A percentile compares a stretch with the other conserved stretches of the same genome.
These are phyloP conservation scores for Cochlearia excelsa DNA, from an alignment of 345 rosid species.

Conservation along the genomic window DNA sequence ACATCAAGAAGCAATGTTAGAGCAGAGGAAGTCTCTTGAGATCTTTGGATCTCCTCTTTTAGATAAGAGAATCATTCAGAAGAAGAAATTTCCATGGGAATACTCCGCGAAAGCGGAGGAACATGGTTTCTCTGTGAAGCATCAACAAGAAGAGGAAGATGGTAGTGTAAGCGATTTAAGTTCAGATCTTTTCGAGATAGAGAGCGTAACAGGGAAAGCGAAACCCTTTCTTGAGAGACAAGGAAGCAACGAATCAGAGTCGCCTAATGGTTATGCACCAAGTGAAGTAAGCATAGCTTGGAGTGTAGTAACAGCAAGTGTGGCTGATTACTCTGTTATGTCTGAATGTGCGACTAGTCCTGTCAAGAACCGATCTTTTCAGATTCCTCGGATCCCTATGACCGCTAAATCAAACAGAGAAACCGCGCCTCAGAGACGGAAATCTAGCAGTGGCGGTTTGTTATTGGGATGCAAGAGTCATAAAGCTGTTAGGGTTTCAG, in stretches of 20 bases:
- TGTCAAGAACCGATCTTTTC: slow-evolving; percentile 34
- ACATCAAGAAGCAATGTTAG: slow-evolving; percentile 27
- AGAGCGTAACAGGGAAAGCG: slow-evolving; percentile 65
- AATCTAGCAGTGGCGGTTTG: slow-evolving; percentile 39
- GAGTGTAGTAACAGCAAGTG: slow-evolving; percentile 88
- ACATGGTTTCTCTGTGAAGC: slow-evolving; percentile 24
- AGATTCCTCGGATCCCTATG: slow-evolving; percentile 30
- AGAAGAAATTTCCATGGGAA: slow-evolving; percentile 53
- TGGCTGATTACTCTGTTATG: slow-evolving; percentile 59
- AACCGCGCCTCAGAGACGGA: slow-evolving; percentile 34
- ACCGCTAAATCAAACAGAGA: slow-evolving; percentile 26
- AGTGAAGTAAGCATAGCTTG: slow-evolving; percentile 88
- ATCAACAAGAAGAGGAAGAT: slow-evolving; percentile 29
- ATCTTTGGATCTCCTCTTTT: slow-evolving; percentile 57
- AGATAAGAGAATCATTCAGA: slow-evolving; percentile 42
- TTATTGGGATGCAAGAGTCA: slow-evolving; percentile 72
- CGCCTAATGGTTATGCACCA: slow-evolving; percentile 69
- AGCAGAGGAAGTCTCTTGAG: slow-evolving; percentile 52
- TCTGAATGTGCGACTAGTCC: slow-evolving; percentile 58
- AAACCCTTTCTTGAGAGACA: slow-evolving; percentile 56
- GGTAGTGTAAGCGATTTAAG: slow-evolving; percentile 67
- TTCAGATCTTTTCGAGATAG: slow-evolving; percentile 85
- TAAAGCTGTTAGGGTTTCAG: slow-evolving; percentile 60
- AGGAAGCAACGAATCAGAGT: slow-evolving; percentile 47
- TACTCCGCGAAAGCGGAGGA: slow-evolving; percentile 37